A percentile compares a stretch with the other conserved stretches of the same genome.
Conservation (phyloP, 2,329 filamentous ascomycete species). For the Neofusicoccum ribis region DNA sequence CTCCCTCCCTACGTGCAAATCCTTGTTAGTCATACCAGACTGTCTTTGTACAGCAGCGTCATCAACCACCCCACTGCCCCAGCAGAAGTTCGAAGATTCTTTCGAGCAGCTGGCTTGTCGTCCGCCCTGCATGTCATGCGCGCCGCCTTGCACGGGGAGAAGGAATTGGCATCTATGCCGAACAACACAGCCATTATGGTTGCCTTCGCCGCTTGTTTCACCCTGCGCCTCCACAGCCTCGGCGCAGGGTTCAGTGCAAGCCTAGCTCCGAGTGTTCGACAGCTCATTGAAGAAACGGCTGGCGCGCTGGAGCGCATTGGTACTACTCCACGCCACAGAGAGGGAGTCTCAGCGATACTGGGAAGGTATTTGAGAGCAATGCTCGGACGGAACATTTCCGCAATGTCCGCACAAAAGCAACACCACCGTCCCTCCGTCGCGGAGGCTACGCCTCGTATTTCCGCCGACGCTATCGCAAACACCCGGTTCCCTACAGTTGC, state of each 20-base stretch:
- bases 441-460: neutral
- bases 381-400: conserved; percentile 15
- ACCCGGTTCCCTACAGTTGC: conserved; percentile 16
- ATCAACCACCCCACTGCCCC: conserved; percentile 74
- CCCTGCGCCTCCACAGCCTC: conserved; percentile 49
- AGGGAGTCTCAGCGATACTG: conserved; percentile 64
- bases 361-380: conserved; percentile 53
- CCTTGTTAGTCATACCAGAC: conserved; percentile 68
- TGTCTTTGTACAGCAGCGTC: conserved; percentile 73
- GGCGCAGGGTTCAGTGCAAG: conserved; percentile 39
- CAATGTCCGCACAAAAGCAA: conserved; percentile 36
- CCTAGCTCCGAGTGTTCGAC: conserved; percentile 52
- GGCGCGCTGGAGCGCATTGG: conserved; percentile 70
- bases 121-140: conserved; percentile 74
- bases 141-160: conserved; percentile 70
- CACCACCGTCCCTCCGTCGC: conserved; percentile 20
- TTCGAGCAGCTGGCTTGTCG: conserved; percentile 69
- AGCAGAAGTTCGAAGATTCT: conserved; percentile 69
- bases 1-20: conserved; percentile 76
- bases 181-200: conserved; percentile 81
- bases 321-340: conserved; percentile 63
- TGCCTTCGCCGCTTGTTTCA: conserved; percentile 69
- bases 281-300: conserved; percentile 62
- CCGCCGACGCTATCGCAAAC: conserved; percentile 18
- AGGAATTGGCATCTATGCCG: conserved; percentile 70